A percentile compares a stretch with the other conserved stretches of the same genome.
Evolutionary conservation across 2,329 filamentous ascomycete genomes (phyloP).

Genomic region (Alternaria arbusti): DNA sequence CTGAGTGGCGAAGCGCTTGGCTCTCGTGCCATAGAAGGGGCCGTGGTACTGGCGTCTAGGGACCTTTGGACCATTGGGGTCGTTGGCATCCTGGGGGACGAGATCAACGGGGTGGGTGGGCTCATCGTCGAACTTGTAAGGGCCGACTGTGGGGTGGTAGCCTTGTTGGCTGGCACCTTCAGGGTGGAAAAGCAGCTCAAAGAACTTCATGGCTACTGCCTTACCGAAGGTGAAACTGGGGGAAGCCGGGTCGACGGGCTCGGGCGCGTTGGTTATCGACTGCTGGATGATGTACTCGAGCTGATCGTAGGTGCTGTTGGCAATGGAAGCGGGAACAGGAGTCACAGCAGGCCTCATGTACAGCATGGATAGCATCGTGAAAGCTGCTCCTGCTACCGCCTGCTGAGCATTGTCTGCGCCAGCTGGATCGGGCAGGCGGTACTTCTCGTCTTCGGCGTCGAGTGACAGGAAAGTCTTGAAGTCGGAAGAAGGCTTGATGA

Average conservation of each 20-base stretch:
- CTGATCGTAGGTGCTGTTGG: slow-evolving; percentile 15
- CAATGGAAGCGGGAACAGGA: slow-evolving; percentile 6
- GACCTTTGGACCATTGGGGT: slow-evolving; percentile 26
- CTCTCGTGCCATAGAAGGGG: slow-evolving; percentile 32
- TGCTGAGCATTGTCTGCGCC: slow-evolving; percentile 23
- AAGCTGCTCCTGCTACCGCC: slow-evolving; percentile 30
- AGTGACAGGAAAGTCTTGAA: slow-evolving; percentile 23
- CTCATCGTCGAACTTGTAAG: slow-evolving; percentile 32
- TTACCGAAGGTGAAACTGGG: slow-evolving; percentile 28
- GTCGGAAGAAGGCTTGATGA: slow-evolving; percentile 18
- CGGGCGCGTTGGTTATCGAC: slow-evolving; percentile 5
- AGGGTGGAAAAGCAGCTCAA: slow-evolving; percentile 22
- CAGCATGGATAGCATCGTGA: slow-evolving; percentile 21
- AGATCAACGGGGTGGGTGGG: slow-evolving; percentile 31
- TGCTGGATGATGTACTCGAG: slow-evolving; percentile 14
- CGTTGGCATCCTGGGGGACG: slow-evolving; percentile 28
- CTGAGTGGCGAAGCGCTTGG: slow-evolving; percentile 27
- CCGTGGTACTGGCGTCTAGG: slow-evolving; percentile 24
- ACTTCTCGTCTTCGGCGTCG: slow-evolving; percentile 3
- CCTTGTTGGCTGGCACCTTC: slow-evolving; percentile 13
- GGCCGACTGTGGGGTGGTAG: slow-evolving; percentile 24
- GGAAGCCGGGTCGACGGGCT: slow-evolving; percentile 16
- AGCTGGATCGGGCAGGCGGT: slow-evolving; percentile 14
- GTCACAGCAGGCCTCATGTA: slow-evolving; percentile 14
- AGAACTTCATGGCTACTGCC: slow-evolving; percentile 24